These are phyloP conservation scores for Coemansia sp. DNA, from an alignment of 192 early-diverging fungal species.

Conservation along the genomic window DNA sequence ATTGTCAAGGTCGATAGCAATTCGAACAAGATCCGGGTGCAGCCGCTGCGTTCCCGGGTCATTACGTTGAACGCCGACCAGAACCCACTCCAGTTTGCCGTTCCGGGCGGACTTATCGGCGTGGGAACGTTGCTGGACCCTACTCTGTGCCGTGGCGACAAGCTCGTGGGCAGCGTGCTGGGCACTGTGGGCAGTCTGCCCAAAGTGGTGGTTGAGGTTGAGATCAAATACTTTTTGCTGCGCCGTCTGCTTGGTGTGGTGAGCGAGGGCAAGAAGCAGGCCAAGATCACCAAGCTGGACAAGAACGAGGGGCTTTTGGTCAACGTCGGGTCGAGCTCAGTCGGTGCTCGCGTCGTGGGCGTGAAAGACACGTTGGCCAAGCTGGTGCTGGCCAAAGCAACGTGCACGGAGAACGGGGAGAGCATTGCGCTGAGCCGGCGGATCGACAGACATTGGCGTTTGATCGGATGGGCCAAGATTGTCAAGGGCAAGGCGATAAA, in stretches of 20 bases:
- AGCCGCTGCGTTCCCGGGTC: constrained; percentile 88
- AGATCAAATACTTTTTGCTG: constrained; percentile 96
- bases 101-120: constrained; percentile 99
- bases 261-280: constrained; percentile 97
- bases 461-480: constrained; percentile 99
- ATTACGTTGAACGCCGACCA: constrained; percentile 82
- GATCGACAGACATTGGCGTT: constrained; percentile 97
- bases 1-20: constrained; percentile 86
- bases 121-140: constrained; percentile 97
- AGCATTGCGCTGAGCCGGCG: constrained; percentile 94
- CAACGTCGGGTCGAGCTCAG: constrained; percentile 94
- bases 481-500: constrained; percentile 67
- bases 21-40: constrained; percentile 70
- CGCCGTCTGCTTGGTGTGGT: constrained; percentile 95
- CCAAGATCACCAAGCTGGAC: constrained; percentile 90
- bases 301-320: constrained; percentile 94
- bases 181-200: constrained; percentile 90
- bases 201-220: constrained; percentile 90
- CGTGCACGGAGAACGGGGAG: constrained; percentile 94
- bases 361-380: constrained; percentile 96
- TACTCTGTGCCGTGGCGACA: constrained; percentile 92
- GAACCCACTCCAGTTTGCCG: constrained; percentile 94
- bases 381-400: constrained; percentile 84
- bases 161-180: constrained; percentile 94
- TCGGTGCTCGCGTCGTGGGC: constrained; percentile 90